These are phyloP conservation scores for Xylariaceae sp. DNA, from an alignment of 2,329 filamentous ascomycete species.

Conservation along the genomic window DNA sequence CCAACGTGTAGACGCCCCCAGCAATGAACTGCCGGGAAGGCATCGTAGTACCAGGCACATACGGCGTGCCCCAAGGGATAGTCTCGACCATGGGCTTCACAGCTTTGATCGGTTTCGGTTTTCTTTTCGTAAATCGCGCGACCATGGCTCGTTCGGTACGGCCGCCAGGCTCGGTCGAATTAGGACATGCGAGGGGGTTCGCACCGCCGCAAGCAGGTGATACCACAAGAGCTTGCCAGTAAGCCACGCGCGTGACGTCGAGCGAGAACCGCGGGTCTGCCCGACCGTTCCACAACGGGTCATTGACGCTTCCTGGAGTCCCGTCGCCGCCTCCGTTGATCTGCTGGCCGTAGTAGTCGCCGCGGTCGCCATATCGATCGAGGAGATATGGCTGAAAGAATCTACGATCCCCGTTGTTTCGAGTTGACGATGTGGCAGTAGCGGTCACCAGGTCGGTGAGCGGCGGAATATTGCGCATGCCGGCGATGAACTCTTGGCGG, in stretches of 20 bases:
- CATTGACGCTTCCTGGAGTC: slow-evolving; percentile 33
- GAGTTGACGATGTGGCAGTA: slow-evolving; percentile 33
- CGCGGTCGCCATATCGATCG: slow-evolving; percentile 40
- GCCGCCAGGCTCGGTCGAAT: slow-evolving; percentile 35
- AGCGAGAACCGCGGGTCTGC: slow-evolving; percentile 39
- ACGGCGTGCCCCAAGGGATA: slow-evolving; percentile 31
- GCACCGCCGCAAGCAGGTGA: slow-evolving; percentile 38
- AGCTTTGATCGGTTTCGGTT: not conserved
- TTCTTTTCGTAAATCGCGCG: slow-evolving; percentile 30
- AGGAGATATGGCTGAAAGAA: slow-evolving; percentile 43
- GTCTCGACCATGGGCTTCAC: not conserved
- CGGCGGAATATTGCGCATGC: slow-evolving; percentile 38
- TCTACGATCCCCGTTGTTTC: slow-evolving; percentile 40
- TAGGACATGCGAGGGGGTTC: slow-evolving; percentile 36
- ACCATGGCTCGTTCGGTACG: slow-evolving; percentile 38
- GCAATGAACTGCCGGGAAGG: not conserved
- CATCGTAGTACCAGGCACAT: slow-evolving; percentile 10
- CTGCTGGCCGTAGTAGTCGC: slow-evolving; percentile 38
- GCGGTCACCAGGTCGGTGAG: slow-evolving; percentile 34
- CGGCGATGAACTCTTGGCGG: slow-evolving; percentile 37
- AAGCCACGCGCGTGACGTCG: slow-evolving; percentile 39
- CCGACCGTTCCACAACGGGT: slow-evolving; percentile 42
- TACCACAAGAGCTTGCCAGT: slow-evolving; percentile 35
- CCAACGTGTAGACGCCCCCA: slow-evolving; percentile 18
- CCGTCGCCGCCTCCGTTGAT: slow-evolving; percentile 36